phyloP scores from a whole-genome alignment of 129 eudicot species.

The Calendula officinalis region DNA sequence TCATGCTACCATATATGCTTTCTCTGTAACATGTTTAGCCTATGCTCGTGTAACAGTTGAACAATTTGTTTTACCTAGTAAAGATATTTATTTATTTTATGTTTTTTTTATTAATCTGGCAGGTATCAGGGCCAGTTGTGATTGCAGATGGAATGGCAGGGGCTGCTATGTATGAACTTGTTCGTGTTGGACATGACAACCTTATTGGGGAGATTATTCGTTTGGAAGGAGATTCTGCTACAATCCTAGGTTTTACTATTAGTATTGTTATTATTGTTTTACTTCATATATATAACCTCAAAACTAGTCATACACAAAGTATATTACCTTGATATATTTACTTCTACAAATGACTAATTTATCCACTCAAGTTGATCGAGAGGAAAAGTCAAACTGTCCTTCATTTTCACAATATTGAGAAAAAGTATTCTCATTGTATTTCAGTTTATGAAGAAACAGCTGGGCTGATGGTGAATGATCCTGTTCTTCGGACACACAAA shows the following conservation, averaged over 20 bases:
- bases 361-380: not conserved
- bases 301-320: too few species aligned
- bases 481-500: slow-evolving; percentile 95
- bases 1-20: not conserved
- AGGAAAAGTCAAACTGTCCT: not conserved
- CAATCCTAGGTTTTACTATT: slow-evolving; percentile 71
- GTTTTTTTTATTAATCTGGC: slow-evolving; percentile 3
- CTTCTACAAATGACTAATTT: slow-evolving; percentile 1
- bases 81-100: not conserved
- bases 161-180: slow-evolving; percentile 99
- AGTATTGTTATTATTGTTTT: not conserved
- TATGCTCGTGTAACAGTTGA: not conserved
- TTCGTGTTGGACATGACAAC: slow-evolving; percentile 98
- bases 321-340: not conserved
- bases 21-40: not conserved
- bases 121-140: slow-evolving; percentile 99
- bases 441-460: slow-evolving; percentile 99
- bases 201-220: slow-evolving; percentile 99
- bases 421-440: slow-evolving; percentile 10
- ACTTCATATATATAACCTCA: too few species aligned
- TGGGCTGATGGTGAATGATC: slow-evolving; percentile 95
- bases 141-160: slow-evolving; percentile 99
- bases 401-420: slow-evolving; percentile 10
- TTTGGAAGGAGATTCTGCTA: slow-evolving; percentile 97
- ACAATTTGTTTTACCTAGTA: not conserved